Percentiles rank a stretch among this genome's conserved stretches.
Conservation (phyloP, 1,139 yeast genomes). For the Lodderomyces theae region DNA sequence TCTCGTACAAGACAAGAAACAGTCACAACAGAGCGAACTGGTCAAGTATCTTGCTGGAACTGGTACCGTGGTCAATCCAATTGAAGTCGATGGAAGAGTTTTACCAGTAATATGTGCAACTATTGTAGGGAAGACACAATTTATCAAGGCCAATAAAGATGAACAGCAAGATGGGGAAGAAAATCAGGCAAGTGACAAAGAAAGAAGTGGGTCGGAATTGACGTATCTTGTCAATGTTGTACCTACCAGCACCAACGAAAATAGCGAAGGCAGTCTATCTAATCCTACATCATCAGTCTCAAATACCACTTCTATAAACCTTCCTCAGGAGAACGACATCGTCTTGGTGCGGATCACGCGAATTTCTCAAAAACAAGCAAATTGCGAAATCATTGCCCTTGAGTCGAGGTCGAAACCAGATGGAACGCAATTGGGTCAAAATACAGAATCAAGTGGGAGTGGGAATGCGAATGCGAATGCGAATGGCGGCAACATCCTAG, state of each 20-base stretch:
- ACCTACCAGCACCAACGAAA: constrained; percentile 16
- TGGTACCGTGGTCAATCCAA: constrained; percentile 37
- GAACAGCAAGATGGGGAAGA: neutral
- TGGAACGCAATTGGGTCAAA: too few species aligned
- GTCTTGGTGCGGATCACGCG: constrained; percentile 77
- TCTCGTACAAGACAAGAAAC: constrained; percentile 11
- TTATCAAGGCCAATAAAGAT: constrained; percentile 11
- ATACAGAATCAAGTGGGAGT: neutral
- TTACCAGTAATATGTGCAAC: constrained; percentile 64
- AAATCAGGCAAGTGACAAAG: constrained; percentile 11
- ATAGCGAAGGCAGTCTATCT: neutral
- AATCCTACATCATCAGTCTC: neutral
- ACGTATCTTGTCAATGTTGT: constrained; percentile 31
- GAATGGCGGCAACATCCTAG: constrained; percentile 35
- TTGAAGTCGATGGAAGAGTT: constrained; percentile 24
- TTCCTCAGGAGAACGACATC: constrained; percentile 83
- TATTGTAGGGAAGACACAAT: constrained; percentile 46
- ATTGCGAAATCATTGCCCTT: constrained; percentile 78
- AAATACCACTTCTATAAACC: constrained; percentile 36
- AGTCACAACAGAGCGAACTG: constrained; percentile 18
- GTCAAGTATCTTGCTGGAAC: constrained; percentile 33
- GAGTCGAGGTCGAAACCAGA: constrained; percentile 58
- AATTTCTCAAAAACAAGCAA: constrained; percentile 67
- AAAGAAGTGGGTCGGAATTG: constrained; percentile 5
- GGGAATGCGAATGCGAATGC: neutral